Percentiles rank a stretch among this genome's conserved stretches.
Conservation (phyloP, 805 yeast species). For the Metschnikowia vanudenii region DNA sequence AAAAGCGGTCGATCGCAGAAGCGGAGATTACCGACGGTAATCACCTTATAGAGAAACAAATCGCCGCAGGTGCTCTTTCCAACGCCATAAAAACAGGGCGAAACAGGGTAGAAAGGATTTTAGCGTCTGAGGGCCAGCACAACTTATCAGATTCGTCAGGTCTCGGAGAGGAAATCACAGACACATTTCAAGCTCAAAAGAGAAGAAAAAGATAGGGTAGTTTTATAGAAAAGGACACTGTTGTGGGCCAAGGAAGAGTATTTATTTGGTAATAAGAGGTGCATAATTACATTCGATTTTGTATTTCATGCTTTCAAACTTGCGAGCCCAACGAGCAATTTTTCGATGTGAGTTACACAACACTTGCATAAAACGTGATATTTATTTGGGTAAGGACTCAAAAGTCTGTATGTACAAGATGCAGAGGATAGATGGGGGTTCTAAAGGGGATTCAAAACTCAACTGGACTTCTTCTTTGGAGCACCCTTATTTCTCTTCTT, state of each 20-base stretch:
- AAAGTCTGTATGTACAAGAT: constrained; percentile 9
- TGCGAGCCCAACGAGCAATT: too few species aligned
- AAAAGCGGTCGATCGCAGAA: neutral
- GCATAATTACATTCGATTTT: neutral
- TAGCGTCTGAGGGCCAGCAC: neutral
- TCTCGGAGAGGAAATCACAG: constrained; percentile 13
- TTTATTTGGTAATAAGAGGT: neutral
- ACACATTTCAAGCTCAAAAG: constrained; percentile 17
- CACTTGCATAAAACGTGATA: neutral
- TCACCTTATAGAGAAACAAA: neutral
- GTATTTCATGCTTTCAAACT: too few species aligned
- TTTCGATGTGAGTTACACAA: neutral
- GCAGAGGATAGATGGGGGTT: neutral
- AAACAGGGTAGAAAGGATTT: neutral
- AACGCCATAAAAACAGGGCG: neutral
- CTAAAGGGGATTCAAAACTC: neutral
- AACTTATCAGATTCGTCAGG: constrained; percentile 1
- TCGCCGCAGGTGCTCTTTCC: neutral
- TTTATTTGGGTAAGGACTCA: too few species aligned
- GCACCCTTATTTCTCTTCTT: constrained; percentile 90
- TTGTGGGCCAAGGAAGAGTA: neutral
- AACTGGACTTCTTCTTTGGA: constrained; percentile 61
- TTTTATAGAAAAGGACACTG: neutral
- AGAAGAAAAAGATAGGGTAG: constrained; percentile 4
- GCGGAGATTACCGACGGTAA: neutral